Percentiles rank a stretch among this genome's conserved stretches.
phyloP scores from a whole-genome alignment of 805 yeast genomes.

The Suhomyces tanzawaensis region DNA sequence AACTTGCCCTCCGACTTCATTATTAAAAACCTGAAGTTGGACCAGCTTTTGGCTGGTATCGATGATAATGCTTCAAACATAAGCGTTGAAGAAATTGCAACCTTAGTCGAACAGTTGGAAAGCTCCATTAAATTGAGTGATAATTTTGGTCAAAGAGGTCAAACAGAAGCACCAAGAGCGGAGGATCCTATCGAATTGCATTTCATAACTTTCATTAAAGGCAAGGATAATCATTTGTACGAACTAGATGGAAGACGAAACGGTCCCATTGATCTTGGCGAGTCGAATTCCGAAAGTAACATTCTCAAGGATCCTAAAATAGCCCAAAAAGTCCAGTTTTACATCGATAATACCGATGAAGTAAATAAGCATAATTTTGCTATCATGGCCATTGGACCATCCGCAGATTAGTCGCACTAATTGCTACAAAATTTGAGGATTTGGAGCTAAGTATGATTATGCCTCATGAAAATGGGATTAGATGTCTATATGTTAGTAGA shows the following conservation, averaged over 20 bases:
- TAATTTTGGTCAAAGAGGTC: constrained; percentile 52
- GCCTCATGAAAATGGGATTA: too few relatives aligned
- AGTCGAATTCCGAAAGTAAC: constrained; percentile 35
- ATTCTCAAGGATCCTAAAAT: constrained; percentile 54
- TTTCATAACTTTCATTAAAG: constrained; percentile 70
- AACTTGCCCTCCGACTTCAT: constrained; percentile 48
- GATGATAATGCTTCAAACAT: constrained; percentile 14
- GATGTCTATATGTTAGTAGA: too few relatives aligned
- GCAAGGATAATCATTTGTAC: constrained; percentile 55
- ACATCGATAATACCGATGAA: constrained; percentile 62
- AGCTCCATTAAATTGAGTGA: constrained; percentile 38
- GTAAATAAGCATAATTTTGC: constrained; percentile 64
- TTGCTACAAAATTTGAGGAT: too few relatives aligned
- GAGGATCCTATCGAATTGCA: constrained; percentile 58
- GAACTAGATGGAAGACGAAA: constrained; percentile 87
- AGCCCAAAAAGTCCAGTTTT: constrained; percentile 57
- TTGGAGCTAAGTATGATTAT: too few relatives aligned
- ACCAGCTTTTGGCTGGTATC: constrained; percentile 17
- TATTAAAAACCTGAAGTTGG: constrained; percentile 35
- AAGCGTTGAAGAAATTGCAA: constrained; percentile 35
- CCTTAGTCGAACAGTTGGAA: constrained; percentile 48
- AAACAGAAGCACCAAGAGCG: constrained; percentile 65
- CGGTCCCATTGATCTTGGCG: constrained; percentile 71
- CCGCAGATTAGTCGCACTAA: constrained; percentile 27
- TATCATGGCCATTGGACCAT: constrained; percentile 73